These are phyloP conservation scores for Sporothrix sp. DNA, from an alignment of 2,329 filamentous ascomycete species.

Conservation along the genomic window DNA sequence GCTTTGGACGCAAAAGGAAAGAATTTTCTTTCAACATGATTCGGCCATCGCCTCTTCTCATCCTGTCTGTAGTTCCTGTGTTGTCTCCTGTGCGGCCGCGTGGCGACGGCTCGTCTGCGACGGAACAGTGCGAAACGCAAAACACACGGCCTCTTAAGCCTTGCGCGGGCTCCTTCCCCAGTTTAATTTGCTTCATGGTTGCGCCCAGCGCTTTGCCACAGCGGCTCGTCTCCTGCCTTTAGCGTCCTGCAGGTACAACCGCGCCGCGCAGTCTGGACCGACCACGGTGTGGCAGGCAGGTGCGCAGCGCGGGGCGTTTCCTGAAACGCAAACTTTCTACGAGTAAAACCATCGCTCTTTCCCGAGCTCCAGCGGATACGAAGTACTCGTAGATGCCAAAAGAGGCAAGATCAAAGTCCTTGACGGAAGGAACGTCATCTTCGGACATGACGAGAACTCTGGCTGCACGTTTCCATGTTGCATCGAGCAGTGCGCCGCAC, in stretches of 20 bases:
- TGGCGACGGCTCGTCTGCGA: too few species aligned
- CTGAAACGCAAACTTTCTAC: constrained; percentile 10
- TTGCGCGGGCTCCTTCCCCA: not conserved
- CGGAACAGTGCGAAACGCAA: not conserved
- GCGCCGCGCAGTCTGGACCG: not conserved
- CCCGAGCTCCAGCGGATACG: not conserved
- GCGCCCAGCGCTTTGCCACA: not conserved
- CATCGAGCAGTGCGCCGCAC: not conserved
- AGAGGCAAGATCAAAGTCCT: too few species aligned
- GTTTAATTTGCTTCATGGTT: not conserved
- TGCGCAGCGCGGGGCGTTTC: constrained; percentile 1
- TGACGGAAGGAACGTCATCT: too few species aligned
- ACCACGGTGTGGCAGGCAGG: not conserved
- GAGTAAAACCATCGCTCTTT: not conserved
- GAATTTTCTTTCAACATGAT: not conserved
- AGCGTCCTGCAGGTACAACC: constrained; percentile 11
- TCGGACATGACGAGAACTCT: too few species aligned
- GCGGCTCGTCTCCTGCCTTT: not conserved
- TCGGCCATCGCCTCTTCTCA: not conserved
- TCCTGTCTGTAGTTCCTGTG: not conserved
- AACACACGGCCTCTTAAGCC: not conserved
- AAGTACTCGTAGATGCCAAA: too few species aligned
- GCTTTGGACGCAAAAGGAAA: too few species aligned
- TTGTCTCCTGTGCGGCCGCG: too few species aligned
- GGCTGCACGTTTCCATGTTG: constrained; percentile 1